These are phyloP conservation scores for Pseudogymnoascus sp. DNA, from an alignment of 2,329 filamentous ascomycete species.

Conservation along the genomic window DNA sequence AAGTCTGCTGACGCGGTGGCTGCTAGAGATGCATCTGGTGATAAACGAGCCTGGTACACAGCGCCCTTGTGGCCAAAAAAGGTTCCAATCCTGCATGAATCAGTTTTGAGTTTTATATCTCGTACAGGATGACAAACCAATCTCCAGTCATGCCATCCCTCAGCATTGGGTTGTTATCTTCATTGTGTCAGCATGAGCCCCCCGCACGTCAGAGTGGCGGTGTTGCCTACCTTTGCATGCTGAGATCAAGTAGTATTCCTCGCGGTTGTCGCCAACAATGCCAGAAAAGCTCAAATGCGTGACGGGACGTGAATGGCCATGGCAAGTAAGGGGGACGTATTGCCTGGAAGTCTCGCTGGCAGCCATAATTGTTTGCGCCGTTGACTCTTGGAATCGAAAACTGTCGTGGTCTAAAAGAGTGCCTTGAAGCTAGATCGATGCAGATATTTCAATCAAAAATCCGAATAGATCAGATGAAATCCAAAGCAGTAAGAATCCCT, in stretches of 20 bases:
- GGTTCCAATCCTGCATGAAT: constrained; percentile 66
- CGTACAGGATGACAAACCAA: constrained; percentile 48
- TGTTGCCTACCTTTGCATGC: constrained; percentile 53
- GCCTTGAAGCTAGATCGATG: neutral
- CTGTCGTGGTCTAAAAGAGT: neutral
- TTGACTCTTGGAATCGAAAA: neutral
- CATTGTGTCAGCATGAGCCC: constrained; percentile 17
- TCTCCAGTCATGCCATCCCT: constrained; percentile 92
- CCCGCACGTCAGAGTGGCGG: neutral
- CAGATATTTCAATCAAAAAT: constrained; percentile 7
- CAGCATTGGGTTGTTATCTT: constrained; percentile 97
- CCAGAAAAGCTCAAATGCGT: constrained; percentile 67
- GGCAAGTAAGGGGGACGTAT: constrained; percentile 62
- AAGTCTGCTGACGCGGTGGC: constrained; percentile 96
- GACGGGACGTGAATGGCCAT: constrained; percentile 67
- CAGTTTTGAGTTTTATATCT: constrained; percentile 7
- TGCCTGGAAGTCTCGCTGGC: constrained; percentile 23
- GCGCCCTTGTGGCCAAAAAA: constrained; percentile 98
- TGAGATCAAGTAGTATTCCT: constrained; percentile 66
- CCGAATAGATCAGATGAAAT: constrained; percentile 1
- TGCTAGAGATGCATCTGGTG: constrained; percentile 76
- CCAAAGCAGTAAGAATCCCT: neutral
- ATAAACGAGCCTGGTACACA: constrained; percentile 91
- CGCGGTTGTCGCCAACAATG: constrained; percentile 46
- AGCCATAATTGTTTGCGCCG: constrained; percentile 20